phyloP scores from a whole-genome alignment of 2,329 filamentous ascomycete species.

The Ophiostoma piceae region DNA sequence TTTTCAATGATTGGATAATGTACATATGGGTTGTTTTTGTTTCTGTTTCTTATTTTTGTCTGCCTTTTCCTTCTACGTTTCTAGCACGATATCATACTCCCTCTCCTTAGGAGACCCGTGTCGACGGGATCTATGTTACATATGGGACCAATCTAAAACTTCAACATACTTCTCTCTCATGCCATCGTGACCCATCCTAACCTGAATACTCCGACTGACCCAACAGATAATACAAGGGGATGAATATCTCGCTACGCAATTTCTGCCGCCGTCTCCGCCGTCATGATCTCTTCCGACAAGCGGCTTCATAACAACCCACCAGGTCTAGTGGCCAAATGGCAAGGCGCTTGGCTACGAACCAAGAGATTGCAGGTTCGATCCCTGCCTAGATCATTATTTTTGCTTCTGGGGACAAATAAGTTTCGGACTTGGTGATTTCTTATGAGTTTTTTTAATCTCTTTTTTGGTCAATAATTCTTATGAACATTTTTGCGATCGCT shows the following conservation, averaged over 20 bases:
- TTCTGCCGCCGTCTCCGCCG: no score
- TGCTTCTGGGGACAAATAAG: not conserved
- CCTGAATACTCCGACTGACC: not conserved
- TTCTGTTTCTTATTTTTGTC: not conserved
- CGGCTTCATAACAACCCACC: no score
- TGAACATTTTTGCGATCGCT: not conserved
- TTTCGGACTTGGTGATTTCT: no score
- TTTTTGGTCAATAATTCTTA: no score
- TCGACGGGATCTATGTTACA: slow-evolving; percentile 1
- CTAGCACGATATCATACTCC: slow-evolving; percentile 15
- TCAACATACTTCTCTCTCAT: not conserved
- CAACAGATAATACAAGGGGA: no score
- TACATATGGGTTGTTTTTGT: slow-evolving; percentile 9
- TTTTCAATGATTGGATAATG: slow-evolving; percentile 8
- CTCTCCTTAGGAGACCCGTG: slow-evolving; percentile 11
- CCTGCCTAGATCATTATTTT: slow-evolving; percentile 31
- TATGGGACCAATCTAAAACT: not conserved
- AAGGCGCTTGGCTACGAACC: slow-evolving; percentile 39
- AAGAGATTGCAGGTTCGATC: slow-evolving; percentile 38
- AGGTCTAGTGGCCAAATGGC: slow-evolving; percentile 33
- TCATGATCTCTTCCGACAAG: no score
- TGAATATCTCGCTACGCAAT: not conserved
- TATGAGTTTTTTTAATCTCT: no score
- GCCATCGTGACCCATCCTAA: not conserved
- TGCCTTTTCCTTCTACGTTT: not conserved